phyloP scores from a whole-genome alignment of 805 yeast species.

The Myxozyma monticola region DNA sequence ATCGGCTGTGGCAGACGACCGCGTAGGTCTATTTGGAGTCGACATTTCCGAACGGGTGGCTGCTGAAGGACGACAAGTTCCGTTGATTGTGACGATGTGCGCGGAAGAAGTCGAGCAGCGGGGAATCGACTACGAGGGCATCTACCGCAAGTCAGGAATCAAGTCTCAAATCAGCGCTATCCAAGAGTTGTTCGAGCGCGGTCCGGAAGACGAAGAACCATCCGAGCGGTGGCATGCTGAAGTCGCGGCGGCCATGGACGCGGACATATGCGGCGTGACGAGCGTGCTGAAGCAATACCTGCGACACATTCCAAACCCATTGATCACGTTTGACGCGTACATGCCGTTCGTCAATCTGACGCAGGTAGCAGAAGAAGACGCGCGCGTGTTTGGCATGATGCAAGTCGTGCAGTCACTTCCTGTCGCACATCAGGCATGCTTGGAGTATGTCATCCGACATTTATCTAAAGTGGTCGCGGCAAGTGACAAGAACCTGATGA shows the following conservation, averaged over 20 bases:
- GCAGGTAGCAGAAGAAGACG: constrained; percentile 28
- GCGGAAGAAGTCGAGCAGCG: constrained; percentile 72
- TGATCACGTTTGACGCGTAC: constrained; percentile 70
- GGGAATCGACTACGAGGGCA: constrained; percentile 79
- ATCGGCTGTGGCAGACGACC: neutral
- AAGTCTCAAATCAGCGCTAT: constrained; percentile 60
- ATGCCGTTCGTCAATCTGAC: constrained; percentile 59
- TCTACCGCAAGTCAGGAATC: constrained; percentile 87
- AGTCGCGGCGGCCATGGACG: constrained; percentile 44
- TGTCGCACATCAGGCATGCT: constrained; percentile 59
- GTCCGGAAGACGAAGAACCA: constrained; percentile 36
- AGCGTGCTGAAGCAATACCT: constrained; percentile 84
- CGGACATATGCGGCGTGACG: constrained; percentile 85
- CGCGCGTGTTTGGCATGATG: constrained; percentile 29
- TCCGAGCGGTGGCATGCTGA: constrained; percentile 15
- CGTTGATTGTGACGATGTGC: constrained; percentile 71
- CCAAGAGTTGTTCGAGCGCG: constrained; percentile 42
- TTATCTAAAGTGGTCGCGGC: constrained; percentile 57
- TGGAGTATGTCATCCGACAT: constrained; percentile 63
- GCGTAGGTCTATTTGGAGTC: constrained; percentile 39
- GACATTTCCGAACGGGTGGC: constrained; percentile 64
- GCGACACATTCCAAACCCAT: constrained; percentile 80
- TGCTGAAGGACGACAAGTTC: constrained; percentile 63
- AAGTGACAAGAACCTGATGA: constrained; percentile 72
- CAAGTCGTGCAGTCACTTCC: constrained; percentile 58